Evolutionary conservation across 345 rosid genomes (phyloP).

Genomic region (Eucalyptus caleyi): DNA sequence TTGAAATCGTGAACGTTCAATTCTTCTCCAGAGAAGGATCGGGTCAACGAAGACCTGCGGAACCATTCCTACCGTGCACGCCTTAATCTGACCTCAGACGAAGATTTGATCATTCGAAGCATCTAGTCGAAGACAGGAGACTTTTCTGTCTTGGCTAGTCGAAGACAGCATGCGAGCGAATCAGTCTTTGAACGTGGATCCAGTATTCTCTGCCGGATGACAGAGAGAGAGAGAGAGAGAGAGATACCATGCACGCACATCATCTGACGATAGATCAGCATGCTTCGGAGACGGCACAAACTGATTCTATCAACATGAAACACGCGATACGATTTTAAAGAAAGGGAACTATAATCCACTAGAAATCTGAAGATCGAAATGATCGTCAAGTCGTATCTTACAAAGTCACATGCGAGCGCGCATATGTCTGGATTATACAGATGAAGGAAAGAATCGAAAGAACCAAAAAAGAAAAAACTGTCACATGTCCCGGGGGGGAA

Average conservation of each 20-base stretch:
- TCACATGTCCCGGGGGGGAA: not conserved
- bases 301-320: not conserved
- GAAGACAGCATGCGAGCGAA: not conserved
- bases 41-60: not conserved
- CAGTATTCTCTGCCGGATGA: accelerated
- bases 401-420: not conserved
- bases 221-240: too few relatives aligned
- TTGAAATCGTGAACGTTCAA: not conserved
- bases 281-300: not conserved
- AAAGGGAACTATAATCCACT: not conserved
- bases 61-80: not conserved
- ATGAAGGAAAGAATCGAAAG: not conserved
- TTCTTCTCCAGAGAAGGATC: not conserved
- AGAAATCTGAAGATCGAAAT: not conserved
- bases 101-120: not conserved
- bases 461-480: not conserved
- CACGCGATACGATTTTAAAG: not conserved
- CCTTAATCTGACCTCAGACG: not conserved
- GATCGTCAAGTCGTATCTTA: not conserved
- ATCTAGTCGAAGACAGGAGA: not conserved
- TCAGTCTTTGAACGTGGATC: not conserved
- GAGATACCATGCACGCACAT: not conserved
- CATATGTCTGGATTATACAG: not conserved
- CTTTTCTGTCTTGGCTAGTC: not conserved
- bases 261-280: not conserved